Base-by-base conservation (phyloP, 1,139 yeast genomes). In the Taphrina wiesneri region DNA sequence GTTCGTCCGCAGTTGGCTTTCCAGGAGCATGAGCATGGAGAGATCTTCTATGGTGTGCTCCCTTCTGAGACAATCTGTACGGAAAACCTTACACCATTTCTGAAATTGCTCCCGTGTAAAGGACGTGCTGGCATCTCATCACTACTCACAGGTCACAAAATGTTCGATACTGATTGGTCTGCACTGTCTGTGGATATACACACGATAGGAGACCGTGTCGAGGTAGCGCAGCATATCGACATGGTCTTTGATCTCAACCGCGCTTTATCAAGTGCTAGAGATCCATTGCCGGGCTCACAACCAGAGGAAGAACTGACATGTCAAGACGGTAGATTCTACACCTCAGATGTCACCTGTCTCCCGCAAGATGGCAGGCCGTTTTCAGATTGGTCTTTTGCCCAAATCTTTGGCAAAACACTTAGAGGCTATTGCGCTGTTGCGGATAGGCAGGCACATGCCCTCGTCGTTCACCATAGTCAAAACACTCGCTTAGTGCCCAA, bases 1-100 rank as follows among this genome's bases (percentile, higher is more conserved):
- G 86, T 96, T 0, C 83, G 81, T 67, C 97, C 97, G 0, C 79
- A 80, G 45, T 77, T 78, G 26, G 74, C 85, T 1, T 83, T 83
- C 70, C 74, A 74, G 13, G 70, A 70, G 25, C 70, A 34, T 45
- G n/a, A 25, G 3, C 3, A 13, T 4, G 70, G 57, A 7, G 56
- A 53, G 25, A 77, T 88, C 47, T 75, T 92, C 69, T 81, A 96
- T 69, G 97, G 97, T 6, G 89, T 97, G 0, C 82, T 95, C 61
- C 97, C 99, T 0, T 85, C 93, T 69, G 99, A 95, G 74, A 97
- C 98, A 0, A 87, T 95, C 17, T 95, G 99, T 77, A 95, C 99
- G 0, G 99, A 95, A 75, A 95, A 95, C 75, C 81, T 95, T 73
- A 92, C 99, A 0, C 99, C 99, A 0, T 90, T 93, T 72, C 77